Base-by-base conservation (phyloP, 148 eudicot species). In the Gaultheria prostrata region DNA sequence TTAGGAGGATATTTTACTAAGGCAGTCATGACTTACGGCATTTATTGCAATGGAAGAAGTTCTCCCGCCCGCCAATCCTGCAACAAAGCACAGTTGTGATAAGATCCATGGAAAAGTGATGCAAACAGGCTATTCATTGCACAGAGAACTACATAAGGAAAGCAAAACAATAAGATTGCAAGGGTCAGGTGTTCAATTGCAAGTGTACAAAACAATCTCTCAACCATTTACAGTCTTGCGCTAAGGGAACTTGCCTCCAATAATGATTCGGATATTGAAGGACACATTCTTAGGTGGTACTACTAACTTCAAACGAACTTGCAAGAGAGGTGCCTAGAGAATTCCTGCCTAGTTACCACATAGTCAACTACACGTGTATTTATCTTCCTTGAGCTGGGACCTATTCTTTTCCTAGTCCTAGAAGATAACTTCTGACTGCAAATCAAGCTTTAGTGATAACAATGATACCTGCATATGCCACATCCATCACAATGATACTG, bases 401-500 rank as follows among this genome's bases (percentile, higher is more conserved):
- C 14, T 20, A n/a, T 46, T 74, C 51, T n/a, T 57, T 59, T 20
- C n/a, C 78, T 13, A 24, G 32, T 20, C 45, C 78, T 26, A 24
- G 54, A 77, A 50, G 24, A 50, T 77, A 28, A 70, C 43, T 51
- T 26, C 8, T 0, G 21, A n/a, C 73, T 30, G 67, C 20, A 61
- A 2, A 59, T 43, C 70, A 56, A 79, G 57, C 14, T 20, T 0
- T 33, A 9, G 59, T n/a, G 30, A 14, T 57, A 39, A 39, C 35
- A 80, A 80, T 46, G 18, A 78, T 91, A 95, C 98, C 98, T 91
- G 92, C 98, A 95, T 63, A 94, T 93, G 48, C 98, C 95, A 84
- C 98, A 95, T 15, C 92, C 94, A 59, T 90, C 88, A 28, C 98
- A 95, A 73, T 95, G 98, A 79, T 88, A 94, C 85, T 93, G 95